Percentiles rank a stretch among this genome's conserved stretches.
Evolutionary conservation across 2,329 filamentous ascomycete species (phyloP).

Genomic region (Aureobasidium sp.): DNA sequence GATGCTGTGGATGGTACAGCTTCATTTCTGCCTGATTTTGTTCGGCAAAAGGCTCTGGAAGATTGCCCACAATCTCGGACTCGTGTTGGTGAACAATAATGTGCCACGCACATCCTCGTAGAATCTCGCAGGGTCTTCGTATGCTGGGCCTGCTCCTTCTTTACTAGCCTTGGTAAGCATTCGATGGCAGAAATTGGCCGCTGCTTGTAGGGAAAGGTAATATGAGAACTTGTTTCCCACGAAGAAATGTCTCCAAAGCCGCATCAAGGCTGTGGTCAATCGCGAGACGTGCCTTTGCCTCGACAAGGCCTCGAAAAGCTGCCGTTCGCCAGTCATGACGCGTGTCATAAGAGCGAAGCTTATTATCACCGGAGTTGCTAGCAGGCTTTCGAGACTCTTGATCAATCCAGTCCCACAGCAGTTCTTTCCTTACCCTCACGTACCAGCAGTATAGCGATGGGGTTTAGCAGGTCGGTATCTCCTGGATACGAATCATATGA

Average conservation of each 20-base stretch:
- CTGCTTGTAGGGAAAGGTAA: not conserved
- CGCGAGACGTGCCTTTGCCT: not conserved
- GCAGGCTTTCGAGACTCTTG: not conserved
- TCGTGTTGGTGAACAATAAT: no score
- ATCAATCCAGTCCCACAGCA: not conserved
- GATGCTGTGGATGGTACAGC: not conserved
- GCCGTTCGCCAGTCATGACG: not conserved
- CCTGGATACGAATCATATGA: not conserved
- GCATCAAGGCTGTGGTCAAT: not conserved
- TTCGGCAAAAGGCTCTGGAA: not conserved
- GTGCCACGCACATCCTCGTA: no score
- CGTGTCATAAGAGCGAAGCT: no score
- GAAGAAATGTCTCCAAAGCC: not conserved
- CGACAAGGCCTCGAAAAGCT: no score
- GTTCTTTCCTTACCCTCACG: not conserved
- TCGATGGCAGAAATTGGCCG: not conserved
- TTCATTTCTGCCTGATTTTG: not conserved
- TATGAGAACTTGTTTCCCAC: not conserved
- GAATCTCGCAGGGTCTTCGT: no score
- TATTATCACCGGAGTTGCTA: not conserved
- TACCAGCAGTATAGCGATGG: not conserved
- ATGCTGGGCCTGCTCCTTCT: no score
- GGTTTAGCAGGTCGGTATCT: not conserved
- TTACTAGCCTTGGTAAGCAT: not conserved
- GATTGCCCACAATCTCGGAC: not conserved